Evolutionary conservation across 2,329 filamentous ascomycete genomes (phyloP).

Genomic region (Scorias spongiosa): DNA sequence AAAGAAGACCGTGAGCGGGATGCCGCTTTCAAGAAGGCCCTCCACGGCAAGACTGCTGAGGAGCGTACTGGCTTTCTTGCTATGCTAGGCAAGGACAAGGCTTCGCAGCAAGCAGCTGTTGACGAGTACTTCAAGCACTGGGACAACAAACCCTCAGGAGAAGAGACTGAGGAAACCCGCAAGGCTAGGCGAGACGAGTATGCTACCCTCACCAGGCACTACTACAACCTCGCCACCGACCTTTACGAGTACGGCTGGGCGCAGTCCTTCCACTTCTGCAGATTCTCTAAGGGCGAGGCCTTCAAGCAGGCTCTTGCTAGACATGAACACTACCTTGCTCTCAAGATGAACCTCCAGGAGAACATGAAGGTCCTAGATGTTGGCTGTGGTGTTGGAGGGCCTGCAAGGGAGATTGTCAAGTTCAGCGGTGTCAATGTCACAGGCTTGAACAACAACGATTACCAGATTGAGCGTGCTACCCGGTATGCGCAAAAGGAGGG

Average conservation of each 20-base stretch:
- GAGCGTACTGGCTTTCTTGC: slow-evolving; percentile 69
- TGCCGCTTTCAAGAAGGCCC: slow-evolving; percentile 74
- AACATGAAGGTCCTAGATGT: slow-evolving; percentile 88
- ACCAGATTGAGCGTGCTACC: slow-evolving; percentile 91
- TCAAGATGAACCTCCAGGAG: slow-evolving; percentile 72
- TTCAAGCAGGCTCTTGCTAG: slow-evolving; percentile 87
- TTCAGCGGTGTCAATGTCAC: slow-evolving; percentile 82
- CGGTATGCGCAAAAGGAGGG: slow-evolving; percentile 70
- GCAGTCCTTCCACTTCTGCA: slow-evolving; percentile 93
- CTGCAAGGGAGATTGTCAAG: slow-evolving; percentile 88
- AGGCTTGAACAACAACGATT: slow-evolving; percentile 97
- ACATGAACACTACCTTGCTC: slow-evolving; percentile 94
- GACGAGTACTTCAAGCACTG: slow-evolving; percentile 96
- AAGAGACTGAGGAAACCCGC: slow-evolving; percentile 71
- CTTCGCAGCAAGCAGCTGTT: slow-evolving; percentile 64
- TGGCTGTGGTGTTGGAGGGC: slow-evolving; percentile 90
- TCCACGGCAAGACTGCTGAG: slow-evolving; percentile 56
- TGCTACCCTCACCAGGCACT: slow-evolving; percentile 85
- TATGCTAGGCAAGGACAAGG: slow-evolving; percentile 70
- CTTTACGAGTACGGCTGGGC: slow-evolving; percentile 77
- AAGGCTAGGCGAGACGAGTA: slow-evolving; percentile 71
- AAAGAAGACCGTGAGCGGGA: slow-evolving; percentile 23
- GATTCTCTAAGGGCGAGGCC: slow-evolving; percentile 70
- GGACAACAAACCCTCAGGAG: slow-evolving; percentile 65
- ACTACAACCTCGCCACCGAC: slow-evolving; percentile 24